These are phyloP conservation scores for Lasiosphaeria miniovina DNA, from an alignment of 495 filamentous ascomycete genomes.

Conservation along the genomic window DNA sequence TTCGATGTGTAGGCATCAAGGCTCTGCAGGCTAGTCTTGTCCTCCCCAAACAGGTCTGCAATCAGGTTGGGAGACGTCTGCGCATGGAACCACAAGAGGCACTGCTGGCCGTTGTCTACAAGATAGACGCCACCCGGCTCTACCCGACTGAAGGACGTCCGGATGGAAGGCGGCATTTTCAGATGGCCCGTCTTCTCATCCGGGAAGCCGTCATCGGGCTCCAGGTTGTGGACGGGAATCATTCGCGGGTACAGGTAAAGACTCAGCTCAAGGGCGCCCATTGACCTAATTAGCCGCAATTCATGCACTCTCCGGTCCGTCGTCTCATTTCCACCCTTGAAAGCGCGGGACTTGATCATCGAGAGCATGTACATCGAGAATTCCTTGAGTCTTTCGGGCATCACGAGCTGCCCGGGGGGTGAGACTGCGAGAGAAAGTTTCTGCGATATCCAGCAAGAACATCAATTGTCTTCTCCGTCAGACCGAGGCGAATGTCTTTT, in stretches of 20 bases:
- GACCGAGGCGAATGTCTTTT: slow-evolving; percentile 78
- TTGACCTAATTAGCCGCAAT: slow-evolving; percentile 82
- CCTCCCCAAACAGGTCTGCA: slow-evolving; percentile 84
- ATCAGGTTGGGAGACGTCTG: slow-evolving; percentile 75
- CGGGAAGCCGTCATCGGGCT: slow-evolving; percentile 82
- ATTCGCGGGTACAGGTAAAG: slow-evolving; percentile 96
- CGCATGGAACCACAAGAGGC: slow-evolving; percentile 87
- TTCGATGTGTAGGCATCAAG: slow-evolving; percentile 77
- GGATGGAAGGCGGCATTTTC: slow-evolving; percentile 68
- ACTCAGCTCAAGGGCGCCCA: slow-evolving; percentile 80
- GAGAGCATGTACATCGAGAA: slow-evolving; percentile 97
- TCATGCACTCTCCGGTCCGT: slow-evolving; percentile 88
- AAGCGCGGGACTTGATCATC: slow-evolving; percentile 84
- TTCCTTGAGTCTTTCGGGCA: slow-evolving; percentile 95
- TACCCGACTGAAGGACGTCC: slow-evolving; percentile 85
- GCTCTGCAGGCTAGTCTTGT: slow-evolving; percentile 62
- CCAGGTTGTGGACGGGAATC: slow-evolving; percentile 85
- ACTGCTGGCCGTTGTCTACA: slow-evolving; percentile 92
- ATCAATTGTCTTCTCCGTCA: slow-evolving; percentile 93
- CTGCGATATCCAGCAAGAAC: slow-evolving; percentile 92
- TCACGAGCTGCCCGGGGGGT: slow-evolving; percentile 88
- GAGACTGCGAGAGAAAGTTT: slow-evolving; percentile 71
- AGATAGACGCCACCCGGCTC: slow-evolving; percentile 96
- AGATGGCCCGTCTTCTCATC: slow-evolving; percentile 80
- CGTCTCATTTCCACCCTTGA: slow-evolving; percentile 92